A percentile compares a stretch with the other conserved stretches of the same genome.
Conservation (phyloP, 2,329 filamentous ascomycete species). For the Ceratocystis huliohia region DNA sequence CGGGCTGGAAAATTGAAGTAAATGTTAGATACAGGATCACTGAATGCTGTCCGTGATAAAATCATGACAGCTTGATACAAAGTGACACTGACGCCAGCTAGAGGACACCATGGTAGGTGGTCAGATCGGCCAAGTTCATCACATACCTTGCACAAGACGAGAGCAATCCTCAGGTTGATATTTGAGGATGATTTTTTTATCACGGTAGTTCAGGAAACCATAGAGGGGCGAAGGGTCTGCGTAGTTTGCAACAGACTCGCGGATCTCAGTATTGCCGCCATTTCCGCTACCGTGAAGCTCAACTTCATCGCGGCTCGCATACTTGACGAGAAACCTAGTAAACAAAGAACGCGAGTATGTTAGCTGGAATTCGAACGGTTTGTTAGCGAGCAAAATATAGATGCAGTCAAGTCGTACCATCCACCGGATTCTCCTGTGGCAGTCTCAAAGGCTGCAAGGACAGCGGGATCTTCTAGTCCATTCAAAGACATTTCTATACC, state of each 20-base stretch:
- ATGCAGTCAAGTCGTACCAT: constrained; percentile 55
- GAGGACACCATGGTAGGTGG: too few relatives aligned
- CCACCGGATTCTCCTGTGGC: constrained; percentile 74
- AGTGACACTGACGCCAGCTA: not conserved
- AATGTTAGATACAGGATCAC: not conserved
- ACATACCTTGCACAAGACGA: constrained; percentile 76
- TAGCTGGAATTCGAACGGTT: constrained; percentile 2
- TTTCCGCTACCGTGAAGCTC: constrained; percentile 63
- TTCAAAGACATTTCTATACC: constrained; percentile 71
- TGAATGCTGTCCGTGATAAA: not conserved
- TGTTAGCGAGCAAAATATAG: not conserved
- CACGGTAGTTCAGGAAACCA: constrained; percentile 78
- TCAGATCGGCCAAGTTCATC: not conserved
- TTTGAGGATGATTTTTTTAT: constrained; percentile 82
- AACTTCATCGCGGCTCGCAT: constrained; percentile 77
- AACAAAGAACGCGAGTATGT: not conserved
- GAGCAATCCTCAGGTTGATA: constrained; percentile 87
- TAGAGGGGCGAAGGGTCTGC: constrained; percentile 80
- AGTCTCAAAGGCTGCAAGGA: constrained; percentile 74
- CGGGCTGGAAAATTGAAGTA: constrained; percentile 47
- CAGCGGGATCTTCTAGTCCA: constrained; percentile 69
- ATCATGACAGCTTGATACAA: not conserved
- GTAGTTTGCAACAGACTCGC: constrained; percentile 63
- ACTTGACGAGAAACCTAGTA: constrained; percentile 83
- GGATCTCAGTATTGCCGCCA: constrained; percentile 73